Conservation (phyloP, 2,329 filamentous ascomycete species). For the Arthrobotrys sinensis region DNA sequence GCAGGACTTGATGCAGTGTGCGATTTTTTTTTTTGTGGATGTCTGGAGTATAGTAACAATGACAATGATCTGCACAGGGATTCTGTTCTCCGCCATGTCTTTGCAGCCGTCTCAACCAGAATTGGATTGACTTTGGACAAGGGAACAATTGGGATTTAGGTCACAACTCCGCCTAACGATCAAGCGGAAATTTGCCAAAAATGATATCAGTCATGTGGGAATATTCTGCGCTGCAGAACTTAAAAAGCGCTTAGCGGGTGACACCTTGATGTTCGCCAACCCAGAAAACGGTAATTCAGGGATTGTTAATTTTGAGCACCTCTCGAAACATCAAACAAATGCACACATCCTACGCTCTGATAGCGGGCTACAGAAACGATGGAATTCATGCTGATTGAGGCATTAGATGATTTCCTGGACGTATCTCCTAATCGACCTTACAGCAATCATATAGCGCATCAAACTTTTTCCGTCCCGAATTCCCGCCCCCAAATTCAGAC, state of each 20-base stretch:
- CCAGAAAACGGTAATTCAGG: slow-evolving; percentile 17
- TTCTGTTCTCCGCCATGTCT: slow-evolving; percentile 32
- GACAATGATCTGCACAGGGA: slow-evolving; percentile 59
- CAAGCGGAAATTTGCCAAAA: slow-evolving; percentile 24
- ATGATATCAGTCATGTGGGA: slow-evolving; percentile 40
- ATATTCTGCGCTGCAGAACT: slow-evolving; percentile 9
- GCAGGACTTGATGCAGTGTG: slow-evolving; percentile 55
- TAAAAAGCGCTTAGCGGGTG: slow-evolving; percentile 4
- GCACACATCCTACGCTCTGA: slow-evolving; percentile 4
- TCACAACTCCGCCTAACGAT: slow-evolving; percentile 17
- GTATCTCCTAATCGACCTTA: background rate
- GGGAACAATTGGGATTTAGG: slow-evolving; percentile 30
- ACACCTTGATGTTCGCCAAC: slow-evolving; percentile 7
- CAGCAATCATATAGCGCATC: slow-evolving; percentile 10
- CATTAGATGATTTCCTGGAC: slow-evolving; percentile 6
- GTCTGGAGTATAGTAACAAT: slow-evolving; percentile 49
- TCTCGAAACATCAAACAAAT: slow-evolving; percentile 11
- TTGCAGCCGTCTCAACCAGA: slow-evolving; percentile 22
- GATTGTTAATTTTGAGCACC: background rate
- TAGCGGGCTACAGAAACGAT: background rate
- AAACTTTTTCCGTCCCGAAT: slow-evolving; percentile 23
- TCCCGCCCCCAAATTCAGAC: slow-evolving; percentile 1
- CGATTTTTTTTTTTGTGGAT: slow-evolving; percentile 51
- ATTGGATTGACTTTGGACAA: slow-evolving; percentile 15
- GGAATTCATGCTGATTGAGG: background rate